Base-by-base conservation (phyloP, 257 asterid genomes). In the Solanum raphanifolium region DNA sequence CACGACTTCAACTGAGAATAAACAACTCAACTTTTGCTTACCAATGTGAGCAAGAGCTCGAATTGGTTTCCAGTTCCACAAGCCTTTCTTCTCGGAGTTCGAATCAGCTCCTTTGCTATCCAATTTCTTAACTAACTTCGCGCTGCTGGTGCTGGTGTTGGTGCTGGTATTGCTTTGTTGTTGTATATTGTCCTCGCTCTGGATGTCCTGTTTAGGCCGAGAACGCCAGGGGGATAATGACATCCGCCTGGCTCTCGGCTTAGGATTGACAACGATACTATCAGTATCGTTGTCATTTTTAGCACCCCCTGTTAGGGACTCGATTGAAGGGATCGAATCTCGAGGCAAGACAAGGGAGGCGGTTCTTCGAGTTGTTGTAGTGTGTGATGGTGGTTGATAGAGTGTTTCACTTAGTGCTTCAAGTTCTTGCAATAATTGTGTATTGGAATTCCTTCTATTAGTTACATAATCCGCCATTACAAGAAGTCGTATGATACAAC, bases 1-100 rank as follows among this genome's bases (percentile, higher is more conserved):
- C 1, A 95, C 98, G 2, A 97, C 98, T 89, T 95, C 98, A 0
- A 97, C 92, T 1, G 98, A 95, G 90, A 97, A 95, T 48, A 97
- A 85, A 86, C 99, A 97, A 87, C 97, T 97, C 39, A 95, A 91
- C 89, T 95, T 97, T 90, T 95, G 98, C 99, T 90, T 95, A 46
- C 92, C 91, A 35, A 97, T 93, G 83, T 94, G 99, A 31, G 95
- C 69, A 1, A 97, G 91, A 0, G 96, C 98, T 13, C 98, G 92
- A 31, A 95, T 91, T 2, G 98, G 99, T 90, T 97, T 97, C 99
- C 99, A 97, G 15, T 89, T 93, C 98, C 98, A 95, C 5, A 96
- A 90, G 34, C 98, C 95, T 73, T 93, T 95, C 91, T 93, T 94
- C 46, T 93, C 95, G 0, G 94, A 27, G 2, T 43, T 79, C 5